phyloP scores from a whole-genome alignment of 176 grass and related monocot species.

The Phragmites australis region DNA sequence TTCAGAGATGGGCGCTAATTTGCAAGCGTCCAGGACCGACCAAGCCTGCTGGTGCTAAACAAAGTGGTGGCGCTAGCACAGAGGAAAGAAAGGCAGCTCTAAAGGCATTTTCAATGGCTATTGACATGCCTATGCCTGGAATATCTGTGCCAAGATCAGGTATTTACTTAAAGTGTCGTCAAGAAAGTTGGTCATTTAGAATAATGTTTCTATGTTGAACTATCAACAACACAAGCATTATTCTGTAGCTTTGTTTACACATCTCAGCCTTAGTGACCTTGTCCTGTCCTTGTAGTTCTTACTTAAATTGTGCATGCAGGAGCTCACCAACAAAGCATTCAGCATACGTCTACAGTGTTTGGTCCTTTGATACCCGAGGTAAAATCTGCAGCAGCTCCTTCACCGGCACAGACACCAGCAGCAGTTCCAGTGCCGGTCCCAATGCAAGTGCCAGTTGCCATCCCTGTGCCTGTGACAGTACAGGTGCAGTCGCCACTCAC shows the following conservation, averaged over 20 bases:
- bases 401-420: neutral
- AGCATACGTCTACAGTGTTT: constrained; percentile 40
- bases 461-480: constrained; percentile 30
- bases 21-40: constrained; percentile 57
- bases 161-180: constrained; percentile 14
- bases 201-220: constrained; percentile 1
- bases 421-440: constrained; percentile 11
- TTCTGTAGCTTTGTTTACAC: constrained; percentile 7
- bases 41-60: constrained; percentile 44
- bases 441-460: constrained; percentile 29
- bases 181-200: neutral
- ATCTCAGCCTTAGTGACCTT: neutral
- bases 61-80: constrained; percentile 28
- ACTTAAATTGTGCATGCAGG: constrained; percentile 36
- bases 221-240: constrained; percentile 11
- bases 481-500: constrained; percentile 21
- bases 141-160: constrained; percentile 44
- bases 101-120: constrained; percentile 58
- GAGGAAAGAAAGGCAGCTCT: constrained; percentile 63
- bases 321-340: constrained; percentile 35
- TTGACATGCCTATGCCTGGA: constrained; percentile 36
- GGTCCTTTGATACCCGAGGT: constrained; percentile 19
- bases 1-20: constrained; percentile 83
- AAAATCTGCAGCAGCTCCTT: constrained; percentile 17
- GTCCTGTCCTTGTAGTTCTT: constrained; percentile 9